phyloP scores from a whole-genome alignment of 1,284 basidiomycete species.

The Stereum hirsutum region DNA sequence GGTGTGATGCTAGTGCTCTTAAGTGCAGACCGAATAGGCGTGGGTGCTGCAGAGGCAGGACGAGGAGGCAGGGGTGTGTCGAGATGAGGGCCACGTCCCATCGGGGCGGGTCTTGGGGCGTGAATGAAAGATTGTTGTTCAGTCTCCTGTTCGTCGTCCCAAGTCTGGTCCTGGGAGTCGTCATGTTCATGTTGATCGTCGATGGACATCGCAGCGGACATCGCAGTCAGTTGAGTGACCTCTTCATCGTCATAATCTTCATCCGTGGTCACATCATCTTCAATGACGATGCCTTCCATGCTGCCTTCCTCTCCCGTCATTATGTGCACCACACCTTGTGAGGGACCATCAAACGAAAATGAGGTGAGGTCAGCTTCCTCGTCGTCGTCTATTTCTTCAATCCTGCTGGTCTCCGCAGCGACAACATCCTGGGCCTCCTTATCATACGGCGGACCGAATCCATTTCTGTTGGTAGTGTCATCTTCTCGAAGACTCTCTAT shows the following conservation, averaged over 20 bases:
- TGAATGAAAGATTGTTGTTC: slow-evolving; percentile 4
- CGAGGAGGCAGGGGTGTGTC: slow-evolving; percentile 12
- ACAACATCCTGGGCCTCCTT: slow-evolving; percentile 13
- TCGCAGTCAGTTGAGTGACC: slow-evolving; percentile 10
- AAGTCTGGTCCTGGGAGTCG: slow-evolving; percentile 12
- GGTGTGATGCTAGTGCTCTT: slow-evolving; percentile 46
- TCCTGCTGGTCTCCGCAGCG: slow-evolving; percentile 34
- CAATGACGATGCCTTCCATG: slow-evolving; percentile 21
- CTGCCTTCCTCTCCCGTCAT: slow-evolving; percentile 31
- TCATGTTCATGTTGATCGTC: slow-evolving; percentile 12
- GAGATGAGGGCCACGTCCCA: no score
- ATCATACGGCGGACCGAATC: slow-evolving; percentile 1
- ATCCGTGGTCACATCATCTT: slow-evolving; percentile 37
- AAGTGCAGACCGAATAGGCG: slow-evolving; percentile 44
- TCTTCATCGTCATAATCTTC: slow-evolving; percentile 31
- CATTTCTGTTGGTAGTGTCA: slow-evolving; percentile 19
- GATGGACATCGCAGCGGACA: slow-evolving; percentile 11
- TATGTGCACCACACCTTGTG: slow-evolving; percentile 35
- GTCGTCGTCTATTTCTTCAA: slow-evolving; percentile 44
- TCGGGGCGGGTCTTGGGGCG: slow-evolving; percentile 7
- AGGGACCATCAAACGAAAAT: slow-evolving; percentile 61
- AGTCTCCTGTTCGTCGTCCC: slow-evolving; percentile 9
- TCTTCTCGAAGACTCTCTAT: slow-evolving; percentile 77
- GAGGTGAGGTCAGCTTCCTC: slow-evolving; percentile 60
- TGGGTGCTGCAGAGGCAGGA: slow-evolving; percentile 16